Evolutionary conservation across 2,329 filamentous ascomycete genomes (phyloP).

Genomic region (Aspergillus sp.): DNA sequence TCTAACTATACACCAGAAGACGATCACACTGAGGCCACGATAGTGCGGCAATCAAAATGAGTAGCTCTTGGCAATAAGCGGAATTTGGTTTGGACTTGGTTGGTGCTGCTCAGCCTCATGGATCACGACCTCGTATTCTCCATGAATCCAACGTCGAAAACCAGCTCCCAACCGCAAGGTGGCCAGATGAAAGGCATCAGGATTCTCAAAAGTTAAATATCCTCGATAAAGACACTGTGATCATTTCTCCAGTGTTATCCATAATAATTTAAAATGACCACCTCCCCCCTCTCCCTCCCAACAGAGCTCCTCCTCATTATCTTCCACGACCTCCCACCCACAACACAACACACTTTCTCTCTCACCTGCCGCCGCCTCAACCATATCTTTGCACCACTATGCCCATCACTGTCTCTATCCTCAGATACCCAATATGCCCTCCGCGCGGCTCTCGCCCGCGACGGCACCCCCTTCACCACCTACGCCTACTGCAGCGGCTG

Average conservation of each 20-base stretch:
- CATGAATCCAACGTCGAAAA: not conserved
- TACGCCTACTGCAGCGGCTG: constrained; percentile 3
- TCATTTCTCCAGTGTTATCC: not conserved
- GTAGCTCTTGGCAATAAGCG: too few species aligned
- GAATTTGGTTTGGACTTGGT: not conserved
- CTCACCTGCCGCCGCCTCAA: not conserved
- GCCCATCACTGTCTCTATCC: not conserved
- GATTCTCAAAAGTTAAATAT: not conserved
- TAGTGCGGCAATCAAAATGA: too few species aligned
- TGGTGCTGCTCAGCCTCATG: not conserved
- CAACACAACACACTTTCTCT: not conserved
- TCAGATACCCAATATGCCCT: not conserved
- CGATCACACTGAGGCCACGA: too few species aligned
- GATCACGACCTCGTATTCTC: not conserved
- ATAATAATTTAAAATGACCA: not conserved
- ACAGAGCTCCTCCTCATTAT: constrained; percentile 7
- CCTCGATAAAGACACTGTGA: not conserved
- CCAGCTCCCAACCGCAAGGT: not conserved
- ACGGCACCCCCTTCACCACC: not conserved
- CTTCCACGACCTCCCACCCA: not conserved
- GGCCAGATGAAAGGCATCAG: constrained; percentile 2
- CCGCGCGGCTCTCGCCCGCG: constrained; percentile 3
- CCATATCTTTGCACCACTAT: not conserved
- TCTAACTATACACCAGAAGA: too few species aligned
- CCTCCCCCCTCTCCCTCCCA: not conserved